phyloP scores from a whole-genome alignment of 306 rosid genomes.

The Ormosia emarginata region DNA sequence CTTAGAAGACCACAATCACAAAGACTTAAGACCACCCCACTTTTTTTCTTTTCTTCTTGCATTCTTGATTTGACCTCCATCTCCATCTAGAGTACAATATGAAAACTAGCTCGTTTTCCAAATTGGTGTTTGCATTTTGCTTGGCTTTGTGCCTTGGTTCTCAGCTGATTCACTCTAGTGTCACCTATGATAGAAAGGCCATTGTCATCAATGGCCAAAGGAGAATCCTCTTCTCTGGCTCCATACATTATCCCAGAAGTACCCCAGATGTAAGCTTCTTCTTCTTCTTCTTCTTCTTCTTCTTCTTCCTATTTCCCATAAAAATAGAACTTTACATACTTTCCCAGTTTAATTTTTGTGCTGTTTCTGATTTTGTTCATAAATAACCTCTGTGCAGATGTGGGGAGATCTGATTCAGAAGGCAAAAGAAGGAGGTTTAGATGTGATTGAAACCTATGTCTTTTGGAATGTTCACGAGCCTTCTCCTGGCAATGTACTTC shows the following conservation, averaged over 20 bases:
- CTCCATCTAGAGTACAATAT: conserved; percentile 9
- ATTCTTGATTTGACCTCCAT: background rate
- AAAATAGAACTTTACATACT: background rate
- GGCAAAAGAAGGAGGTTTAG: conserved; percentile 84
- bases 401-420: conserved; percentile 85
- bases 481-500: conserved; percentile 72
- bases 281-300: conserved; percentile 4
- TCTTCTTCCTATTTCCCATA: background rate
- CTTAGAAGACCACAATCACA: background rate
- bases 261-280: conserved; percentile 72
- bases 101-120: conserved; percentile 52
- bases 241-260: conserved; percentile 97
- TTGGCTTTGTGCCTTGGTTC: conserved; percentile 32
- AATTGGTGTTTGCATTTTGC: conserved; percentile 40
- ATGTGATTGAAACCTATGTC: conserved; percentile 79
- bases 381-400: conserved; percentile 49
- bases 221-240: conserved; percentile 89
- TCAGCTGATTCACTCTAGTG: conserved; percentile 47
- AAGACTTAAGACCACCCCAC: background rate
- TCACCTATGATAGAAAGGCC: conserved; percentile 84
- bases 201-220: conserved; percentile 82
- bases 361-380: background rate
- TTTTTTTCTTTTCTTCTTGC: background rate
- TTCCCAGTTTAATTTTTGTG: background rate
- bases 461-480: conserved; percentile 91